Evolutionary conservation across 208 protist genomes (phyloP), one percentile per base, ranked within the genome.

Genomic region (Leishmania braziliensis): DNA sequence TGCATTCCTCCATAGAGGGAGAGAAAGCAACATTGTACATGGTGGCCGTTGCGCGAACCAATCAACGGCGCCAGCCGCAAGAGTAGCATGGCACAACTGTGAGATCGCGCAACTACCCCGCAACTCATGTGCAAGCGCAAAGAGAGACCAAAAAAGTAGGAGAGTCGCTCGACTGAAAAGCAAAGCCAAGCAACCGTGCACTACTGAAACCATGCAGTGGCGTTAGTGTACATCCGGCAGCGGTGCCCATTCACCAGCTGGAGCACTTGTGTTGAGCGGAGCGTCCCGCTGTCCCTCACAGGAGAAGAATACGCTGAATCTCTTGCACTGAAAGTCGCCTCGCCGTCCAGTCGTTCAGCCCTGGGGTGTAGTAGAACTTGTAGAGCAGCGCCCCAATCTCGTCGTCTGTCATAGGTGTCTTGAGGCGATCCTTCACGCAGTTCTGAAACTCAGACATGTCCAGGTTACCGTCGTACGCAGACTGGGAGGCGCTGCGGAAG

Each of bases 381-480:
- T 91, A 95, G n/a, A 96, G 77, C 62, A 98, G 86, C 8, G 90
- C 88, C 60, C 91, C 89, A 26, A 97, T 60, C 79, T 98, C 89
- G 29, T 88, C 90, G 36, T 92, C 88, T 3, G 89, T 84, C 75
- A 98, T 86, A 63, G 87, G 76, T n/a, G 94, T 69, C 63, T 93
- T 86, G 3, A 98, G 77, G 65, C 92, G 83, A 70, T 91, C 79
- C 65, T 76, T 77, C 6, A 98, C 62, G 60, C 88, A 90, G 36
- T 88, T 79, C 58, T 79, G 83, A 73, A 98, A 96, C 33, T 97
- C 94, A 8, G 91, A 78, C 72, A 96, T 88, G 70, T 93, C 90
- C 29, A 98, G 36, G 65, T 93, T 87, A 54, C 94, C 91, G 80
- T 98, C 96, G 76, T 95, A 93, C 26, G 91, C 88, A 39, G 70